phyloP scores from a whole-genome alignment of 768 basidiomycete genomes.

The Leccinum subtestaceum region DNA sequence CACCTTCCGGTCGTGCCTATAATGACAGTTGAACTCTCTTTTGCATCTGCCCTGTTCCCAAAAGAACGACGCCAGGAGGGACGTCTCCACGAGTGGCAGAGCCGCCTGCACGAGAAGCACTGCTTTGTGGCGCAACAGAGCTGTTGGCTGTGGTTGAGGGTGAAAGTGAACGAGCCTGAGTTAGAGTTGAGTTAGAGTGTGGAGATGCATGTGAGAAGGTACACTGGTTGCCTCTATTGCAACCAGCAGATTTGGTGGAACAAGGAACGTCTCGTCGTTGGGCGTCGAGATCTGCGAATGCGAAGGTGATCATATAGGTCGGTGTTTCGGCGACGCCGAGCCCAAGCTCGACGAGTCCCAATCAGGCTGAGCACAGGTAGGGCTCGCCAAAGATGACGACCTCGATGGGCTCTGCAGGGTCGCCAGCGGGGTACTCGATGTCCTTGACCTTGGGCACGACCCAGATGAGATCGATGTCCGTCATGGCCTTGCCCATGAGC shows the following conservation, averaged over 20 bases:
- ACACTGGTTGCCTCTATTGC: constrained; percentile 42
- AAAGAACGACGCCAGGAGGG: constrained; percentile 40
- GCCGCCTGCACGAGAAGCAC: background rate
- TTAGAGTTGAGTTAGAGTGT: too few relatives aligned
- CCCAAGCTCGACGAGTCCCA: constrained; percentile 64
- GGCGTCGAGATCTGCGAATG: constrained; percentile 61
- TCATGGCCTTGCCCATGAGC: constrained; percentile 98
- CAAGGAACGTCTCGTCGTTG: constrained; percentile 40
- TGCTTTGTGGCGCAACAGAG: constrained; percentile 1
- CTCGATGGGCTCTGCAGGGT: constrained; percentile 90
- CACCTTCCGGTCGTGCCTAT: constrained; percentile 30
- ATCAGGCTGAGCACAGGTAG: constrained; percentile 74
- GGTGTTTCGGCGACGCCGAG: constrained; percentile 38
- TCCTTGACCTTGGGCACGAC: constrained; percentile 94
- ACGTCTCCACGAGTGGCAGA: background rate
- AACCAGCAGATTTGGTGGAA: constrained; percentile 39
- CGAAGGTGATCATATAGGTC: constrained; percentile 51
- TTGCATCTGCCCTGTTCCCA: constrained; percentile 48
- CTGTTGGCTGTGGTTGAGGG: constrained; percentile 6
- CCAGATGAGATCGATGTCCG: constrained; percentile 93
- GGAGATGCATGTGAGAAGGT: constrained; percentile 29
- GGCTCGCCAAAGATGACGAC: constrained; percentile 96
- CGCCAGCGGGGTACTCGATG: constrained; percentile 87
- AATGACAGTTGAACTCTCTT: constrained; percentile 46
- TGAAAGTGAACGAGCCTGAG: constrained; percentile 1